These are phyloP conservation scores for Gossypium schwendimanii DNA, from an alignment of 441 rosid genomes.

Conservation along the genomic window DNA sequence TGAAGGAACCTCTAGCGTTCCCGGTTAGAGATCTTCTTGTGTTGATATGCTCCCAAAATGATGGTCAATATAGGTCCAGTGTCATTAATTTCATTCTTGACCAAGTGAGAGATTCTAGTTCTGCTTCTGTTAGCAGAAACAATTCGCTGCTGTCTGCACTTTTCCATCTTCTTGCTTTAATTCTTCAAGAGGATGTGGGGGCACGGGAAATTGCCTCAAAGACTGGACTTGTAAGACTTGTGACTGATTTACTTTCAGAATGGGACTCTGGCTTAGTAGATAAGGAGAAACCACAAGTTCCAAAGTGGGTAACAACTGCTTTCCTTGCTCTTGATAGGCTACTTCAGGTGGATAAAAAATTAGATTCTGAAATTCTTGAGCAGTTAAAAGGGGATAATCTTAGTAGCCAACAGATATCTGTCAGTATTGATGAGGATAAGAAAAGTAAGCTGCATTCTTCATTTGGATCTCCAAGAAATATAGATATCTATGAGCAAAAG, in stretches of 20 bases:
- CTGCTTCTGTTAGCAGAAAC: slow-evolving; percentile 46
- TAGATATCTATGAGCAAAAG: slow-evolving; percentile 64
- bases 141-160: slow-evolving; percentile 52
- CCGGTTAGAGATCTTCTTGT: slow-evolving; percentile 86
- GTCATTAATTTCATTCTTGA: slow-evolving; percentile 72
- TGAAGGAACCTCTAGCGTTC: slow-evolving; percentile 86
- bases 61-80: slow-evolving; percentile 77
- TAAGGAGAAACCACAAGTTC: slow-evolving; percentile 48
- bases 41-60: slow-evolving; percentile 79
- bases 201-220: slow-evolving; percentile 77
- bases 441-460: slow-evolving; percentile 53
- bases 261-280: slow-evolving; percentile 64
- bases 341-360: slow-evolving; percentile 75
- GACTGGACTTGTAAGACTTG: slow-evolving; percentile 70
- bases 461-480: slow-evolving; percentile 42
- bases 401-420: slow-evolving; percentile 36
- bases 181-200: slow-evolving; percentile 77
- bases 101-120: slow-evolving; percentile 59
- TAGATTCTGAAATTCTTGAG: slow-evolving; percentile 69
- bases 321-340: slow-evolving; percentile 93
- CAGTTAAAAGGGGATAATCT: slow-evolving; percentile 51
- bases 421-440: slow-evolving; percentile 68
- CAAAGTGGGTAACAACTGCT: slow-evolving; percentile 95
- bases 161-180: slow-evolving; percentile 89
- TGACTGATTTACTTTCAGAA: slow-evolving; percentile 57